phyloP scores from a whole-genome alignment of 306 rosid genomes.

The Vigna hirtella region DNA sequence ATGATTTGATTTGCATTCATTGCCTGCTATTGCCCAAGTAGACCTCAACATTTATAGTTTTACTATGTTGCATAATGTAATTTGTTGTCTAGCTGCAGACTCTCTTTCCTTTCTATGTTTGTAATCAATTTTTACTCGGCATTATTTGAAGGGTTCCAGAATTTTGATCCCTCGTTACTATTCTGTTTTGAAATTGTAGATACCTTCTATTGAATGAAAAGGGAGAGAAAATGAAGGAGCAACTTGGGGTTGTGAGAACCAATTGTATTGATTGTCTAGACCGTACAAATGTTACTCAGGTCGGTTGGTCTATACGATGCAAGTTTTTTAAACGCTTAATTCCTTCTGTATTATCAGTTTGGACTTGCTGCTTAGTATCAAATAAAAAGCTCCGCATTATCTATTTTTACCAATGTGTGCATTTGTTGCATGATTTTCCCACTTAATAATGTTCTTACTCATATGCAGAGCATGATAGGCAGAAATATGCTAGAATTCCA shows the following conservation, averaged over 20 bases:
- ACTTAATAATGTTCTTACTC: conserved; percentile 26
- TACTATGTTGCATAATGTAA: neutral
- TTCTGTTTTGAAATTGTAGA: conserved; percentile 54
- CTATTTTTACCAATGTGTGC: neutral
- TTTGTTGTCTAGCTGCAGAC: neutral
- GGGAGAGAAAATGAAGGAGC: conserved; percentile 92
- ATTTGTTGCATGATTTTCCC: conserved; percentile 5
- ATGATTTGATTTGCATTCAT: conserved; percentile 1
- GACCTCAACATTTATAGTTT: neutral
- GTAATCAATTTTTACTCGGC: neutral
- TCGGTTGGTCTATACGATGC: conserved; percentile 32
- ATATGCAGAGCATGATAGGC: conserved; percentile 86
- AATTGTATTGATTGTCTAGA: conserved; percentile 92
- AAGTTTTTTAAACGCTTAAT: conserved; percentile 15
- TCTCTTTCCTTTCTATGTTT: neutral
- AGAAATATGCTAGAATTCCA: conserved; percentile 81
- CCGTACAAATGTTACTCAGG: conserved; percentile 94
- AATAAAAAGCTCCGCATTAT: neutral
- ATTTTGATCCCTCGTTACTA: conserved; percentile 31
- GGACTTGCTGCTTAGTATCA: neutral
- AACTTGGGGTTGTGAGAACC: conserved; percentile 79
- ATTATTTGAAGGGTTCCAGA: neutral
- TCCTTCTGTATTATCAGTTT: conserved; percentile 14
- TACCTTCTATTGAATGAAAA: conserved; percentile 77
- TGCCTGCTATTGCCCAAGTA: neutral